Conservation (phyloP, 345 rosid species). For the Moricandia moricandioides region DNA sequence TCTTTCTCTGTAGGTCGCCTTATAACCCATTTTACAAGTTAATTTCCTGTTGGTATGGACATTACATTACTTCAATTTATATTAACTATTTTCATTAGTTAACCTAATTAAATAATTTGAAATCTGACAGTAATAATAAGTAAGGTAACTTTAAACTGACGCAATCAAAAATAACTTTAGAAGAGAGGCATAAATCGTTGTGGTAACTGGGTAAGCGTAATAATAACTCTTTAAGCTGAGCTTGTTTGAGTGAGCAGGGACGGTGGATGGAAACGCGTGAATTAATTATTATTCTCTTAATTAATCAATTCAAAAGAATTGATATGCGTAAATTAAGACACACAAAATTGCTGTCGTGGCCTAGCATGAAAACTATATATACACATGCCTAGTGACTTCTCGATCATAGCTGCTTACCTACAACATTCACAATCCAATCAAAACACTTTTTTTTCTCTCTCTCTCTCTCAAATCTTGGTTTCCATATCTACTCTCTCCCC, state of each 20-base stretch:
- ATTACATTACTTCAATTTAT: not conserved
- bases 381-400: conserved; percentile 37
- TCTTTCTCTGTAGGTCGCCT: conserved; percentile 3
- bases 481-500: not conserved
- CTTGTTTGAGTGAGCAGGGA: conserved; percentile 30
- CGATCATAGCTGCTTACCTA: conserved; percentile 39
- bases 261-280: conserved; percentile 41
- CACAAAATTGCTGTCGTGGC: conserved; percentile 34
- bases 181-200: conserved; percentile 3
- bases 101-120: not conserved
- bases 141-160: conserved; percentile 25
- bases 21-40: conserved; percentile 7
- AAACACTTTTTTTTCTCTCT: not conserved
- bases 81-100: not conserved
- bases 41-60: conserved; percentile 9
- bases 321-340: not conserved
- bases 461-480: conserved; percentile 23
- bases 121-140: not conserved
- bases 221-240: conserved; percentile 3
- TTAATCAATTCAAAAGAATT: conserved; percentile 11
- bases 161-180: not conserved
- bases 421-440: conserved; percentile 36
- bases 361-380: conserved; percentile 33
- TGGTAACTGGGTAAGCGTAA: conserved; percentile 2
- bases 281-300: conserved; percentile 24